A percentile compares a stretch with the other conserved stretches of the same genome.
phyloP scores from a whole-genome alignment of 2,329 filamentous ascomycete species.

The Coleophoma crateriformis region DNA sequence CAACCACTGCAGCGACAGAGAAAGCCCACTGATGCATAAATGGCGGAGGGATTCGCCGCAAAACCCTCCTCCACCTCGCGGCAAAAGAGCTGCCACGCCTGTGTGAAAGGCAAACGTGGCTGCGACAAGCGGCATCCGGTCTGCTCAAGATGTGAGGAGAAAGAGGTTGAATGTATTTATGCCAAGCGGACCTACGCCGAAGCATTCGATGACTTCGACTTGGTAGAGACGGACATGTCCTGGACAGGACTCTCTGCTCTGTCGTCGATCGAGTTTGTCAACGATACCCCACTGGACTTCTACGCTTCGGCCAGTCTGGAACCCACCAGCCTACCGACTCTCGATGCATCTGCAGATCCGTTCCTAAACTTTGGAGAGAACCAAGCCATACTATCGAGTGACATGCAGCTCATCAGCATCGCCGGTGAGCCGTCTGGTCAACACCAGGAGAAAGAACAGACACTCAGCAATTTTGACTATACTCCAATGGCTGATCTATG shows the following conservation, averaged over 20 bases:
- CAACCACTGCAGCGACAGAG: not conserved
- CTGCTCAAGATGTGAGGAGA: slow-evolving; percentile 32
- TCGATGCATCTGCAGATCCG: slow-evolving; percentile 4
- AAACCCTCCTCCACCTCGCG: slow-evolving; percentile 12
- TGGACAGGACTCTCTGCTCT: slow-evolving; percentile 4
- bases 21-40: not conserved
- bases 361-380: slow-evolving; percentile 2
- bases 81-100: slow-evolving; percentile 32
- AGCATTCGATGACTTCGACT: slow-evolving; percentile 2
- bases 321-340: not conserved
- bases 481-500: slow-evolving; percentile 18
- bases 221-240: slow-evolving; percentile 2
- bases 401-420: slow-evolving; percentile 4
- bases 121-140: slow-evolving; percentile 32
- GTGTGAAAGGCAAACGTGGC: slow-evolving; percentile 32
- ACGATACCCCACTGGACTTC: not conserved
- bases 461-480: slow-evolving; percentile 10
- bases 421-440: not conserved
- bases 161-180: slow-evolving; percentile 27
- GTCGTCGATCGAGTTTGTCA: slow-evolving; percentile 1
- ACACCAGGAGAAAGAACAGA: slow-evolving; percentile 4
- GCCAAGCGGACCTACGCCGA: slow-evolving; percentile 11
- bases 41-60: slow-evolving; percentile 1
- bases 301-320: slow-evolving; percentile 1
- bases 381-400: slow-evolving; percentile 1